phyloP scores from a whole-genome alignment of 306 rosid genomes.

The Arachis stenosperma region DNA sequence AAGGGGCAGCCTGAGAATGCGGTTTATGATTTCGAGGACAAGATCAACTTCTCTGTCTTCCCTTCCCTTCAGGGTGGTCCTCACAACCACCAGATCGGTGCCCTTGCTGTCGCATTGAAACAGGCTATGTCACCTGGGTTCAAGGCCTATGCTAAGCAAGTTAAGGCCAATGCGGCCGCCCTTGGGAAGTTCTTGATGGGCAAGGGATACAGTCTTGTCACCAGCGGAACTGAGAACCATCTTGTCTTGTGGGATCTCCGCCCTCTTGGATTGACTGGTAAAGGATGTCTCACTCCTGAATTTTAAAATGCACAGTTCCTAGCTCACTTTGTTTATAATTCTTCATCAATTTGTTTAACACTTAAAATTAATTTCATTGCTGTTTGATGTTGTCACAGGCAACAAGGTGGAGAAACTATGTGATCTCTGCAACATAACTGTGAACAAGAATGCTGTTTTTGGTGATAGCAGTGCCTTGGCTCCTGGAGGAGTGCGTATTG shows the following conservation, averaged over 20 bases:
- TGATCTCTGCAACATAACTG: conserved; percentile 87
- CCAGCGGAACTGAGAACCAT: conserved; percentile 96
- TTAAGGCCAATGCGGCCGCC: conserved; percentile 95
- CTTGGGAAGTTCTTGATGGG: conserved; percentile 78
- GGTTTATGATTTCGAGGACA: conserved; percentile 88
- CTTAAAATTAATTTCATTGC: conserved; percentile 11
- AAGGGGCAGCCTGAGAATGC: conserved; percentile 93
- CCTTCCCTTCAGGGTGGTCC: conserved; percentile 99
- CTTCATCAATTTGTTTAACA: neutral
- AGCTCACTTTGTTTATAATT: neutral
- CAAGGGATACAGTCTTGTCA: conserved; percentile 92
- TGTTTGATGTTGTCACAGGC: conserved; percentile 57
- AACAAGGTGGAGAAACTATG: conserved; percentile 98
- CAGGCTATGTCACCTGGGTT: conserved; percentile 79
- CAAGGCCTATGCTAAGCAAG: conserved; percentile 91
- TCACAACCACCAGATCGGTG: conserved; percentile 97
- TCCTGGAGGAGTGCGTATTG: conserved; percentile 94
- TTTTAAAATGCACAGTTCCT: neutral
- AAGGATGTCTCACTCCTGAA: conserved; percentile 5
- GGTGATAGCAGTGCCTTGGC: conserved; percentile 99
- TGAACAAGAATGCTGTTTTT: conserved; percentile 93
- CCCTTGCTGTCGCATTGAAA: conserved; percentile 94
- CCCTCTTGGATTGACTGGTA: conserved; percentile 98
- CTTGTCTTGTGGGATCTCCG: conserved; percentile 98
- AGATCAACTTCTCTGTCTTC: conserved; percentile 89